phyloP scores from a whole-genome alignment of 345 rosid species.

The Aquilaria yunnanensis region DNA sequence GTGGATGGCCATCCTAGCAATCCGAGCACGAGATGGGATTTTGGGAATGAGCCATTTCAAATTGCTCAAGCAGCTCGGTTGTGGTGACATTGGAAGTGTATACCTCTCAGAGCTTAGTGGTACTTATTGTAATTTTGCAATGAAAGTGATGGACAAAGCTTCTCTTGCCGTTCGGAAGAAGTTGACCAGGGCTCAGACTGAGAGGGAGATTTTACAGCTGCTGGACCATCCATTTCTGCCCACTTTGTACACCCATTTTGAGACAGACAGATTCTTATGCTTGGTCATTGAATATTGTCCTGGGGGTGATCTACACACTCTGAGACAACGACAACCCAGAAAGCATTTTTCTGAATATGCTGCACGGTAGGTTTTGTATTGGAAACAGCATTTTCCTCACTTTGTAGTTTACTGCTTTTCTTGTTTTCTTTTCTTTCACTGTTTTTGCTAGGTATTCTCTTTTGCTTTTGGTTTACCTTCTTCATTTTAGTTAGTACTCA shows the following conservation, averaged over 20 bases:
- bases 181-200: constrained; percentile 92
- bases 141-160: constrained; percentile 99
- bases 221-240: constrained; percentile 98
- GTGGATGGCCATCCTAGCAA: constrained; percentile 93
- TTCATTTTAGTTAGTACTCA: neutral
- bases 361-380: constrained; percentile 65
- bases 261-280: constrained; percentile 93
- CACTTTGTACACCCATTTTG: constrained; percentile 89
- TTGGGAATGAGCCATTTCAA: constrained; percentile 95
- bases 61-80: constrained; percentile 88
- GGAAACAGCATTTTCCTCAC: neutral
- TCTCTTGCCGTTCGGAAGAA: constrained; percentile 95
- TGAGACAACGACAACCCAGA: constrained; percentile 95
- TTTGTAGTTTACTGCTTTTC: neutral
- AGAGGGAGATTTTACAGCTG: constrained; percentile 92
- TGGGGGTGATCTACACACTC: constrained; percentile 92
- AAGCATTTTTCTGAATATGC: constrained; percentile 96
- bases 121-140: constrained; percentile 86
- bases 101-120: constrained; percentile 92
- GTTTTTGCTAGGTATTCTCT: no score
- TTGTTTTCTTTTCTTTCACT: constrained; percentile 6
- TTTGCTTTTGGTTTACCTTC: no score
- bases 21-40: constrained; percentile 78
- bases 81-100: constrained; percentile 98
- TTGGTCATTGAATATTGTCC: constrained; percentile 99